phyloP scores from a whole-genome alignment of 176 grass and related monocot species.

The Oryza australiensis region DNA sequence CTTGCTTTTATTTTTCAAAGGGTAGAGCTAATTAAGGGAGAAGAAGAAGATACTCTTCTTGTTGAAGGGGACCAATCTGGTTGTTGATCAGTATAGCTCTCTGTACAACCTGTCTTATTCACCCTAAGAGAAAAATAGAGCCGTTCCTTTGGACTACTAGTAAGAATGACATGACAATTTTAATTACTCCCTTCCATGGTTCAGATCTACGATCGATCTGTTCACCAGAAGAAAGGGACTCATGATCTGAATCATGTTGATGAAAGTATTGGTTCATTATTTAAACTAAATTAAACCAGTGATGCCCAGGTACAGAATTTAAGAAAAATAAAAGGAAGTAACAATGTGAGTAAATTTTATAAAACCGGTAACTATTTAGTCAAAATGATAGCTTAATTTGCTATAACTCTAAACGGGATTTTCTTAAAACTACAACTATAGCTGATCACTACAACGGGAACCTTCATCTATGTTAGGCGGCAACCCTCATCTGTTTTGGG shows the following conservation, averaged over 20 bases:
- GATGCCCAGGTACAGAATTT: no score
- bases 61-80: conserved; percentile 44
- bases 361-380: no score
- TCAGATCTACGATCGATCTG: conserved; percentile 19
- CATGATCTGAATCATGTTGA: conserved; percentile 4
- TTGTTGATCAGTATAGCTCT: not conserved
- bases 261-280: not conserved
- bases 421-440: no score
- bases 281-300: not conserved
- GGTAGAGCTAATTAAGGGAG: not conserved
- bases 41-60: not conserved
- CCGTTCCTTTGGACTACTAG: not conserved
- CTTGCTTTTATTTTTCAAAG: not conserved
- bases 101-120: conserved; percentile 15
- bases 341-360: no score
- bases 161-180: conserved; percentile 9
- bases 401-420: no score
- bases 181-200: not conserved
- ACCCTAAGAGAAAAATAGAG: not conserved
- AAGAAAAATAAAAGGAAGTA: no score
- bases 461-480: no score
- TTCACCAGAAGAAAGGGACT: conserved; percentile 32
- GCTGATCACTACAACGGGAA: no score
- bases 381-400: no score
- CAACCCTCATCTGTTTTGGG: no score